These are phyloP conservation scores for Rhodotorula paludigena DNA, from an alignment of 768 basidiomycete genomes.

Conservation along the genomic window DNA sequence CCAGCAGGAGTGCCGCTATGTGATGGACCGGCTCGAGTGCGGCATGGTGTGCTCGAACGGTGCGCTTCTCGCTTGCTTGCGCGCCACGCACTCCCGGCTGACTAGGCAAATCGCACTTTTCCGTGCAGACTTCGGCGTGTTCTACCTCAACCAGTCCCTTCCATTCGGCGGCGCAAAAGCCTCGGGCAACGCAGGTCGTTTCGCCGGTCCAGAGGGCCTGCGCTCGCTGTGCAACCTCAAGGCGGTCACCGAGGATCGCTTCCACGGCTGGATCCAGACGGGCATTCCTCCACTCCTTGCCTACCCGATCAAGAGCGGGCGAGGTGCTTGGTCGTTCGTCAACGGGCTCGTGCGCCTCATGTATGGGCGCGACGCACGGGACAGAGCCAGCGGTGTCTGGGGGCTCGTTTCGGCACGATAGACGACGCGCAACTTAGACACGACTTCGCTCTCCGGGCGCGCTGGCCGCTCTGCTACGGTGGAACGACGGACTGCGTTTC, in stretches of 20 bases:
- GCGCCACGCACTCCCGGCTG: background rate
- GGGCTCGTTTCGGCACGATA: slow-evolving; percentile 14
- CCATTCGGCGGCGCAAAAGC: slow-evolving; percentile 91
- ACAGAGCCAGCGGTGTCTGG: slow-evolving; percentile 8
- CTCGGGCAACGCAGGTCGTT: slow-evolving; percentile 81
- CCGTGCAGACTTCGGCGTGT: slow-evolving; percentile 16
- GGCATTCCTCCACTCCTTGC: slow-evolving; percentile 77
- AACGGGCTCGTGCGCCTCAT: slow-evolving; percentile 23
- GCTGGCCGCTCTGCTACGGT: too few species aligned
- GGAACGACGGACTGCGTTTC: background rate
- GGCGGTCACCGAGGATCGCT: slow-evolving; percentile 77
- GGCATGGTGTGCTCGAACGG: slow-evolving; percentile 98
- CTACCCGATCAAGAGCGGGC: slow-evolving; percentile 67
- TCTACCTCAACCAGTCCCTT: slow-evolving; percentile 68
- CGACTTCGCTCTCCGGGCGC: too few species aligned
- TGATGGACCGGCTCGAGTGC: slow-evolving; percentile 76
- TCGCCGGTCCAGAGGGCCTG: slow-evolving; percentile 91
- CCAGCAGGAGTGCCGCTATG: slow-evolving; percentile 67
- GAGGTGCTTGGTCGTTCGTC: slow-evolving; percentile 29
- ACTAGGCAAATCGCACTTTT: background rate
- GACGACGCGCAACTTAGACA: background rate
- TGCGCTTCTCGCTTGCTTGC: slow-evolving; percentile 51
- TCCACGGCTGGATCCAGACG: slow-evolving; percentile 77
- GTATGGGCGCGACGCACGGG: slow-evolving; percentile 12
- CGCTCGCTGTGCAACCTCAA: slow-evolving; percentile 82